Evolutionary conservation across 2,329 filamentous ascomycete genomes (phyloP).

Genomic region (Neurospora sp.): DNA sequence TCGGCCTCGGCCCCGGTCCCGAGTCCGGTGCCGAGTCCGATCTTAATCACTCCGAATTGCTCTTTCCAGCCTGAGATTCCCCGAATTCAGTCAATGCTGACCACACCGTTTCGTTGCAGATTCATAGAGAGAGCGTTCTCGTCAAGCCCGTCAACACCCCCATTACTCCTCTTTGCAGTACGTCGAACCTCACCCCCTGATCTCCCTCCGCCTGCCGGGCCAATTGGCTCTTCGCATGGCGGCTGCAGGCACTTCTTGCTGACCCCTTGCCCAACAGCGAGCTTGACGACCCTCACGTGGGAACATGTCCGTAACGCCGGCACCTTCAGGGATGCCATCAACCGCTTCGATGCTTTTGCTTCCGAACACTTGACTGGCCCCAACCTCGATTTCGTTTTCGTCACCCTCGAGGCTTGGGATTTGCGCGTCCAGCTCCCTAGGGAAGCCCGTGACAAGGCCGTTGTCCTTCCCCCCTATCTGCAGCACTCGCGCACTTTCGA

Average conservation of each 20-base stretch:
- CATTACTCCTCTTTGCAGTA: conserved; percentile 97
- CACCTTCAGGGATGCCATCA: conserved; percentile 93
- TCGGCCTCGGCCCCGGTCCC: neutral
- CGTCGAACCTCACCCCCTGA: conserved; percentile 35
- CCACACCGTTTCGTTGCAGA: conserved; percentile 39
- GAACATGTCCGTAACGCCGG: conserved; percentile 97
- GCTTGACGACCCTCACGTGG: conserved; percentile 95
- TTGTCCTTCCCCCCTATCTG: conserved; percentile 89
- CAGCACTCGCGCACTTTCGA: conserved; percentile 98
- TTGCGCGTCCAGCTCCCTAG: conserved; percentile 93
- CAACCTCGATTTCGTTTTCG: conserved; percentile 94
- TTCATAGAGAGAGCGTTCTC: conserved; percentile 89
- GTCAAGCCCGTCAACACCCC: conserved; percentile 98
- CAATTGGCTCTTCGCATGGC: conserved; percentile 4
- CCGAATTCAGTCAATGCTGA: conserved; percentile 6
- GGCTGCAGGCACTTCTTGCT: conserved; percentile 10
- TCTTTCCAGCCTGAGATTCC: conserved; percentile 6
- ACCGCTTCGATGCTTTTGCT: conserved; percentile 87
- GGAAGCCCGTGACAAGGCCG: conserved; percentile 95
- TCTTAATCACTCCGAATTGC: neutral
- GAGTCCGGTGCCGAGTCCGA: neutral
- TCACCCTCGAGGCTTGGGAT: conserved; percentile 97
- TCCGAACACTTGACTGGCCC: conserved; percentile 83
- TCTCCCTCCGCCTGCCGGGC: neutral
- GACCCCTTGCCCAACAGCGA: conserved; percentile 48